Base-by-base conservation (phyloP, 1,139 yeast species). In the Lodderomyces orthopsilosis region DNA sequence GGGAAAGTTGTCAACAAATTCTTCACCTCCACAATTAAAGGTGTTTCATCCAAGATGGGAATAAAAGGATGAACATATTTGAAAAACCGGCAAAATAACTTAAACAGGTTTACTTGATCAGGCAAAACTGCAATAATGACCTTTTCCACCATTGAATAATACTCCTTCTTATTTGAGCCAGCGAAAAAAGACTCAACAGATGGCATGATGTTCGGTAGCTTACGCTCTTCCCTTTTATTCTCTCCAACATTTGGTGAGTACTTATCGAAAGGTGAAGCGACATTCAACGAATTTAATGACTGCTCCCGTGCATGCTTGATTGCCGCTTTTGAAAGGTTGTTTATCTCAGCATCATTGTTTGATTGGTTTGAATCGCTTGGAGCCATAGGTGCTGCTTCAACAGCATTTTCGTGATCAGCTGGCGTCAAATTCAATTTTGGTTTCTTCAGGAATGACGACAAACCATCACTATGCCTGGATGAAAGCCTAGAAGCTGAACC, bases 21-120 rank as follows among this genome's bases (percentile, higher is more conserved):
- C 35, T 54, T 51, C 26, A 69, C 47, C 38, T 68, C 76, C 27
- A 49, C 43, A 23, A 59, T 44, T 19, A 67, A 51, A 2, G 59
- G 45, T 13, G 53, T 47, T 48, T 71, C 74, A 46, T 67, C 67
- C 2, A 72, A 40, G 12, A 71, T 57, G 2, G 74, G 71, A 10
- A 70, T 55, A 41, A 72, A 69, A 2, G 75, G 75, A 40, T 59
- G 58, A 13, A 69, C 74, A 54, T 63, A 70, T 46, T 66, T 68
- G 57, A 70, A 70, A 49, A 58, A 72, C 17, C 70, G 58, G 41
- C 61, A 57, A 41, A 67, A 60, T n/a, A 71, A 55, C 44, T 65
- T 55, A 33, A 61, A 56, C 36, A 62, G 46, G 38, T 55, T 63
- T 9, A 53, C 48, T 37, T 63, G 62, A 32, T 53, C 50, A 0